Conservation (phyloP, 805 yeast species). For the Myxozyma sirexii region DNA sequence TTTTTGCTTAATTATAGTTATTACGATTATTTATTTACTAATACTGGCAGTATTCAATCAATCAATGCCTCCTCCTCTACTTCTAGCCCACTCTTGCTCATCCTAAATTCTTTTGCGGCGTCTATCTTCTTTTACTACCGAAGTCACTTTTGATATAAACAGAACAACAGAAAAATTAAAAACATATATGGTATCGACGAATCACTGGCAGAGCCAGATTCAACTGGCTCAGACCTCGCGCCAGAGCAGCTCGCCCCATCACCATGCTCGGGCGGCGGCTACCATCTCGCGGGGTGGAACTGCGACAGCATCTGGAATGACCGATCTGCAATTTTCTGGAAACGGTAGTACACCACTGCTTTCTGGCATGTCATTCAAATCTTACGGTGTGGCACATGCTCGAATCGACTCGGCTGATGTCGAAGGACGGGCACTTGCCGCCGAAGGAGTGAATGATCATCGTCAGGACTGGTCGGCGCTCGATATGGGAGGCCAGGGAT, state of each 20-base stretch:
- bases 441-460: conserved; percentile 1
- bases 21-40: background rate
- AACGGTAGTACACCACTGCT: conserved; percentile 4
- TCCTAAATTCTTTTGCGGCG: conserved; percentile 9
- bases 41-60: background rate
- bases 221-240: conserved; percentile 74
- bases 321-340: conserved; percentile 7
- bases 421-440: conserved; percentile 35
- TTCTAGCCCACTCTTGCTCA: background rate
- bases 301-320: conserved; percentile 32
- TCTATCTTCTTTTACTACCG: background rate
- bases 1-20: no score
- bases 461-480: conserved; percentile 74
- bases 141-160: background rate
- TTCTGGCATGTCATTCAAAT: conserved; percentile 7
- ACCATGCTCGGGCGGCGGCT: conserved; percentile 83
- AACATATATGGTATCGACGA: conserved; percentile 1
- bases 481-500: conserved; percentile 88
- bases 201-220: conserved; percentile 74
- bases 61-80: conserved; percentile 12
- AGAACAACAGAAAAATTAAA: background rate
- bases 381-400: conserved; percentile 36
- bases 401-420: conserved; percentile 41
- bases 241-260: conserved; percentile 69
- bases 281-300: conserved; percentile 54